A percentile compares a stretch with the other conserved stretches of the same genome.
phyloP scores from a whole-genome alignment of 1,284 basidiomycete species.

The Rugosomyces carneus region DNA sequence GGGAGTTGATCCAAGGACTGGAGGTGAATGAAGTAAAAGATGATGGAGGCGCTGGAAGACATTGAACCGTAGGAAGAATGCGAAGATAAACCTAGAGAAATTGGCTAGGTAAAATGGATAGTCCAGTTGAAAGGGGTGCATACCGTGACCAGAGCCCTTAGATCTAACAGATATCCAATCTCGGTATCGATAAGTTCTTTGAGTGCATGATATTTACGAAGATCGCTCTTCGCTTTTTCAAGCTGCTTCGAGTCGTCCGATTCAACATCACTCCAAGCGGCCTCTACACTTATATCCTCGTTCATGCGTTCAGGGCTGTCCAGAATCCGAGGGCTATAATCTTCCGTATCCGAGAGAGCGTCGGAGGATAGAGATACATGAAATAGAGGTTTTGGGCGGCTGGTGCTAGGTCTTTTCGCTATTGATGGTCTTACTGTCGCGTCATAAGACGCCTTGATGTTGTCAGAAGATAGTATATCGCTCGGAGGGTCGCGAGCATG shows the following conservation, averaged over 20 bases:
- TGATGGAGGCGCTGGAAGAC: slow-evolving; percentile 23
- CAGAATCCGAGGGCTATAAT: slow-evolving; percentile 15
- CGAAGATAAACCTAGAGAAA: slow-evolving; percentile 37
- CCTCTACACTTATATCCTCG: slow-evolving; percentile 19
- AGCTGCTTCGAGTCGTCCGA: slow-evolving; percentile 21
- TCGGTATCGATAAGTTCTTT: slow-evolving; percentile 82
- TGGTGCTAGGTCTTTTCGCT: slow-evolving; percentile 4
- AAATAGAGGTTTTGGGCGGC: slow-evolving; percentile 27
- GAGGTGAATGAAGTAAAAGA: slow-evolving; percentile 33
- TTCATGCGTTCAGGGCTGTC: slow-evolving; percentile 13
- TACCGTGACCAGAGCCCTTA: slow-evolving; percentile 72
- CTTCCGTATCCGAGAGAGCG: slow-evolving; percentile 23
- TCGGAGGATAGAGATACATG: slow-evolving; percentile 23
- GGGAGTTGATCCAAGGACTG: slow-evolving; percentile 34
- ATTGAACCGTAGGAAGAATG: slow-evolving; percentile 33
- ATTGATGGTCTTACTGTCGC: slow-evolving; percentile 5
- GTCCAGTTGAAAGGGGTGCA: slow-evolving; percentile 21
- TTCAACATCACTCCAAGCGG: slow-evolving; percentile 20
- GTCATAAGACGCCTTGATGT: slow-evolving; percentile 6
- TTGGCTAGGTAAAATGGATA: slow-evolving; percentile 2
- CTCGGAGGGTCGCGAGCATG: not conserved
- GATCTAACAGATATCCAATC: slow-evolving; percentile 70
- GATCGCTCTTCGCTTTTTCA: slow-evolving; percentile 36
- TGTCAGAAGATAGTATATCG: not conserved
- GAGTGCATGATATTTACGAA: slow-evolving; percentile 62